phyloP scores from a whole-genome alignment of 2,329 filamentous ascomycete species.

The Cordyceps farinosa region DNA sequence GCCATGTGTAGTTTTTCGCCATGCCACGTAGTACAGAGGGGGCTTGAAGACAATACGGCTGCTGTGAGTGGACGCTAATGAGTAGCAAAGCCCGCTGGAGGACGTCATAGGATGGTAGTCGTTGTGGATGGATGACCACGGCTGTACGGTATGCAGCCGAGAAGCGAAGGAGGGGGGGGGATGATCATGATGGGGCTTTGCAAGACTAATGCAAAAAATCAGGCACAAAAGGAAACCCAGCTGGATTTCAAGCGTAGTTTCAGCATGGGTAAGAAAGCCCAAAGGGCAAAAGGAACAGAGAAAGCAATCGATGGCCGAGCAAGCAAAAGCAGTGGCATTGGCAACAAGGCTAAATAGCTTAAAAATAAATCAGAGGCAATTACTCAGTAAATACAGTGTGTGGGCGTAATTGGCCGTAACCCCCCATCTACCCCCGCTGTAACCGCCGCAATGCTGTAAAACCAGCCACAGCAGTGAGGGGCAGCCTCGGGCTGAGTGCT shows the following conservation, averaged over 20 bases:
- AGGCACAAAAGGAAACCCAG: no score
- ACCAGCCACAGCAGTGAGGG: slow-evolving; percentile 11
- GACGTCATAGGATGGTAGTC: background rate
- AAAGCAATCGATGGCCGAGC: no score
- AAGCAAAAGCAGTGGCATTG: background rate
- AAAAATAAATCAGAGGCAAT: background rate
- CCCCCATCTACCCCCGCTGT: background rate
- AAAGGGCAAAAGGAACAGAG: background rate
- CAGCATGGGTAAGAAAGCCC: background rate
- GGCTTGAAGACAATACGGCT: background rate
- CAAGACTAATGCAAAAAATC: background rate
- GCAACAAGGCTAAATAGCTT: background rate
- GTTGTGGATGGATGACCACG: background rate
- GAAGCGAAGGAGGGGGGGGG: background rate
- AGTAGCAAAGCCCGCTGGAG: background rate
- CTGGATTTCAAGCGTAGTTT: background rate
- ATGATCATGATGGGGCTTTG: background rate
- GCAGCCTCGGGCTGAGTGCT: slow-evolving; percentile 7
- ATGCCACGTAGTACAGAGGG: no score
- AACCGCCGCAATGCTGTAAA: background rate
- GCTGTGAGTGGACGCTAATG: background rate
- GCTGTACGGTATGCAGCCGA: background rate
- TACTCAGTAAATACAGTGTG: background rate
- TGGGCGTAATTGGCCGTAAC: background rate
- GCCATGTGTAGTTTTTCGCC: background rate